Base-by-base conservation (phyloP, 768 basidiomycete species). In the Leccinum rimulosum region DNA sequence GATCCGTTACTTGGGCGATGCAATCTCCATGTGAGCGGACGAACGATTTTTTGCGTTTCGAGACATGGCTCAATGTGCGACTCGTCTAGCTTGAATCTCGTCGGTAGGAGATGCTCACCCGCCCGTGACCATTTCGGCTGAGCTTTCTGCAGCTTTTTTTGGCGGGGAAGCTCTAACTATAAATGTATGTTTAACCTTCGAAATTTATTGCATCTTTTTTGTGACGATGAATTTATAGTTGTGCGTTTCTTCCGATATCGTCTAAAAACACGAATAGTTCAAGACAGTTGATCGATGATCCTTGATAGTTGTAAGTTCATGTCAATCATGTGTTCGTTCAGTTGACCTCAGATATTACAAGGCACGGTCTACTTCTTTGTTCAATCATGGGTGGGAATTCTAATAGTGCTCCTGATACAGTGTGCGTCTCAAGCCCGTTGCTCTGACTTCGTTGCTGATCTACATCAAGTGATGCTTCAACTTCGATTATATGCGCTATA, bases 1-100 rank as follows among this genome's bases (percentile, higher is more conserved):
- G 67, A 70, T 68, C n/a, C 68, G 68, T 7, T 68, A 67, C n/a
- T 47, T 69, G 1, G 68, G 67, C n/a, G 55, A 69, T 43, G 53
- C 33, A 6, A 17, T 69, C 28, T 56, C 50, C 25, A 62, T 65
- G 67, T 68, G 22, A 60, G 68, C 22, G 12, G 50, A 30, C 28
- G 3, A 3, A n/a, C 33, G 1, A 6, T 6, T 25, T 4, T 6
- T 25, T 6, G 5, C n/a, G 15, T 60, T 33, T 48, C 4, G 1
- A n/a, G 25, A 55, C 6, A 22, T 15, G 8, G 49, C 54, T 54
- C 3, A 57, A 53, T 17, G 14, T 10, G 17, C 9, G 25, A 33
- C 1, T 7, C 1, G 3, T 47, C 8, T 45, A 68, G 67, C 31
- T 43, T 67, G 58, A 62, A 59, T 27, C 40, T 61, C 38, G 36